phyloP scores from a whole-genome alignment of 345 rosid species.

The Theobroma cacao region DNA sequence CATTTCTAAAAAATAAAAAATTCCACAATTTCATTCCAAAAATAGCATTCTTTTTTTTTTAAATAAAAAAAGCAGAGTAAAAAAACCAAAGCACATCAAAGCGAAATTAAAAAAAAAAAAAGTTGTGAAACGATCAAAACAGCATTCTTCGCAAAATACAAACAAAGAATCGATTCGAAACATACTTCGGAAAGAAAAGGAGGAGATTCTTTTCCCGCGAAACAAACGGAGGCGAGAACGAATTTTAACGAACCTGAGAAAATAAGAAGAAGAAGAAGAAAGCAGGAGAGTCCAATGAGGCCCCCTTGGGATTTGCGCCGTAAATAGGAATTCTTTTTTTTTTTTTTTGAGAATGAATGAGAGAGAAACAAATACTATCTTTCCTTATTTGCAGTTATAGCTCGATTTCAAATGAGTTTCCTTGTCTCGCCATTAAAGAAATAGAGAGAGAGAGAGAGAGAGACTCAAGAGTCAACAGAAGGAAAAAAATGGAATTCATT shows the following conservation, averaged over 20 bases:
- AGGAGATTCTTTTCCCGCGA: too few relatives aligned
- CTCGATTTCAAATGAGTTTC: background rate
- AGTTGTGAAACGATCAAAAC: background rate
- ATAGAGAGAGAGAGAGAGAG: background rate
- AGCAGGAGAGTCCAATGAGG: conserved; percentile 7
- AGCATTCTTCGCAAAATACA: background rate
- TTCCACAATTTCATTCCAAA: background rate
- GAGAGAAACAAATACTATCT: background rate
- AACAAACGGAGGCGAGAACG: background rate
- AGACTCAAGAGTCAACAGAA: background rate
- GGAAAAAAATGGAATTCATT: background rate
- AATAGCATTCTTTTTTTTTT: too few relatives aligned
- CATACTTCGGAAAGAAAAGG: background rate
- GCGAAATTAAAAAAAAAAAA: background rate
- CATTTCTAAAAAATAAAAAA: background rate
- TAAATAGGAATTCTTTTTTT: background rate
- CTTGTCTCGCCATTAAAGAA: background rate
- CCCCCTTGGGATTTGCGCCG: conserved; percentile 8
- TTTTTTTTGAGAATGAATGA: background rate
- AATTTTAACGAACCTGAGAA: background rate
- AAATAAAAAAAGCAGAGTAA: background rate
- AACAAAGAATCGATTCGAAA: background rate
- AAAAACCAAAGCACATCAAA: background rate
- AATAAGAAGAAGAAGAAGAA: background rate
- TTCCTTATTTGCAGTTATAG: background rate